phyloP scores from a whole-genome alignment of 176 grass and related monocot species.

The Stipa capillata region DNA sequence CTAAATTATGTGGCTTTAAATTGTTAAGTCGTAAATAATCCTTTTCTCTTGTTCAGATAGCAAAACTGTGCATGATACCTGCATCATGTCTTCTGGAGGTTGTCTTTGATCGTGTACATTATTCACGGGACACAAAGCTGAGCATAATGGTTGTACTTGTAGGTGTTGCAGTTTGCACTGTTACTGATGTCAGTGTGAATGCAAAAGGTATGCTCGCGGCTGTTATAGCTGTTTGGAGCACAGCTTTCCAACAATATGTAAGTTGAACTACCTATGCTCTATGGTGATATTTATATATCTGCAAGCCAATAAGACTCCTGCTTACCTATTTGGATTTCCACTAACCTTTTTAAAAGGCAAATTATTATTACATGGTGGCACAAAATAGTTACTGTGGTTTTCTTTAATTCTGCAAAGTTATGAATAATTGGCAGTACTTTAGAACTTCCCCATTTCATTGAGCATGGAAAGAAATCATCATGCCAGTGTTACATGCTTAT shows the following conservation, averaged over 20 bases:
- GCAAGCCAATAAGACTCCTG: background rate
- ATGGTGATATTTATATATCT: background rate
- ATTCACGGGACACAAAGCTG: conserved; percentile 74
- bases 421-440: background rate
- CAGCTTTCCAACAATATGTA: conserved; percentile 93
- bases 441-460: background rate
- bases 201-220: conserved; percentile 74
- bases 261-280: conserved; percentile 13
- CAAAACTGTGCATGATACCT: conserved; percentile 96
- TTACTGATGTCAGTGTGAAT: conserved; percentile 93
- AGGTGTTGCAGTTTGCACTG: conserved; percentile 79
- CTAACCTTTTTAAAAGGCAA: background rate
- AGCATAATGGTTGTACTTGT: conserved; percentile 85
- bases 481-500: background rate
- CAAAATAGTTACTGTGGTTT: background rate
- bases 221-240: conserved; percentile 87
- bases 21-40: background rate
- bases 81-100: conserved; percentile 96
- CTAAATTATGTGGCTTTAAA: background rate
- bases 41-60: conserved; percentile 46
- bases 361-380: background rate
- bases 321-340: background rate
- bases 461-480: background rate
- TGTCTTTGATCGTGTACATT: conserved; percentile 82
- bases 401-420: background rate